Base-by-base conservation (phyloP, 768 basidiomycete species). In the Cystofilobasidium capitatum region DNA sequence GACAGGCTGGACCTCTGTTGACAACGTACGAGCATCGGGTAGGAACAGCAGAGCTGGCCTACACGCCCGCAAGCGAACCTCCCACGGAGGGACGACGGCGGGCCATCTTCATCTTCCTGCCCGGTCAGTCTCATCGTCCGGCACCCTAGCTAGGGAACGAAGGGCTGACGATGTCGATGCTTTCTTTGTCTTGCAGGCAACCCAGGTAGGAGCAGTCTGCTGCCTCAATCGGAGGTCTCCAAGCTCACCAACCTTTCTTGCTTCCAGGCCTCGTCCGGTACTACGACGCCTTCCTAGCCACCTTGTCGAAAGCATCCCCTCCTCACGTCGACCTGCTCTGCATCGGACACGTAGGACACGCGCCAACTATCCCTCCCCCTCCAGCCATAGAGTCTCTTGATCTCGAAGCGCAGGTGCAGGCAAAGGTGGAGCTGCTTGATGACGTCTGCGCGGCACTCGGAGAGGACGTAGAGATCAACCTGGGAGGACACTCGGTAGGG, bases 311-410 rank as follows among this genome's bases (percentile, higher is more conserved):
- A 6, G 24, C 14, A 7, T 29, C 42, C 8, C 59, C 39, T 17
- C 14, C 39, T 26, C 59, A 61, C 31, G 37, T 61, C 24, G 59
- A 31, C 14, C 39, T 61, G 39, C 59, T 61, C 16, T 35, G 36
- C 14, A 26, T 61, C 59, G 59, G 59, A 5, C 59, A 61, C 26
- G 24, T 45, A 31, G 59, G 59, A 3, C 59, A 61, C 22, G 59
- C 36, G 2, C 59, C 59, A 4, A 40, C 29, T 26, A 20, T 61
- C 6, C 59, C 59, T 4, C 36, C 59, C 1, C 59, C 59, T 6
- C 29, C n/a, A 3, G 39, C 9, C 3, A 2, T 31, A 13, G 31
- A 42, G 29, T 22, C 59, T 1, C 39, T 61, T 16, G 40, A 61
- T 16, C 40, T 61, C 12, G 26, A 40, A 26, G 39, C 39, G 24